These are phyloP conservation scores for Pleurotus tuoliensis DNA, from an alignment of 768 basidiomycete species.

Conservation along the genomic window DNA sequence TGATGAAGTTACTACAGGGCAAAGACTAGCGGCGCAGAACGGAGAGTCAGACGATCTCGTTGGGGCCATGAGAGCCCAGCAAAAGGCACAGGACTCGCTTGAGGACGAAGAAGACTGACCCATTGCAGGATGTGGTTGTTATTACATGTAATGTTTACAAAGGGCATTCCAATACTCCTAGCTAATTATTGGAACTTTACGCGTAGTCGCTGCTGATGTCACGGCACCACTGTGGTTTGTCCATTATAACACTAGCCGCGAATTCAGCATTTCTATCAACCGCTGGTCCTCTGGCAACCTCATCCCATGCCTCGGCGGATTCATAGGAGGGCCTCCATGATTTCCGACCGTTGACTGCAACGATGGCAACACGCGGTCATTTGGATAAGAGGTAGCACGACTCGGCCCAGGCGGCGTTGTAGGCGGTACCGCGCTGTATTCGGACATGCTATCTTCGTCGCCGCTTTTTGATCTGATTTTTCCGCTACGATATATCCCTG, in stretches of 20 bases:
- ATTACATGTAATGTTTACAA: background rate
- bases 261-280: slow-evolving; percentile 57
- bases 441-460: slow-evolving; percentile 21
- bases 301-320: slow-evolving; percentile 26
- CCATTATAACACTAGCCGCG: slow-evolving; percentile 15
- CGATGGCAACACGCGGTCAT: slow-evolving; percentile 32
- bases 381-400: slow-evolving; percentile 13
- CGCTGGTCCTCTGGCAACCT: slow-evolving; percentile 56
- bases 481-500: slow-evolving; percentile 42
- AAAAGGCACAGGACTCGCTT: slow-evolving; percentile 46
- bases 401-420: slow-evolving; percentile 2
- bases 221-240: slow-evolving; percentile 14
- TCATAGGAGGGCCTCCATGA: slow-evolving; percentile 20
- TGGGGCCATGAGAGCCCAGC: slow-evolving; percentile 81
- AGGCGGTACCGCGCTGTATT: slow-evolving; percentile 1
- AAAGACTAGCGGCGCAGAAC: slow-evolving; percentile 75
- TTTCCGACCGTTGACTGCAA: slow-evolving; percentile 34
- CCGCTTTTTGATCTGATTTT: slow-evolving; percentile 38
- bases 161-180: background rate
- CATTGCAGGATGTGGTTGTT: background rate
- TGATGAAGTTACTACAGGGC: slow-evolving; percentile 42
- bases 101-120: slow-evolving; percentile 63
- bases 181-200: background rate
- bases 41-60: slow-evolving; percentile 76
- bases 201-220: background rate